These are phyloP conservation scores for Apophysomyces variabilis DNA, from an alignment of 371 early-diverging fungal genomes.

Conservation along the genomic window DNA sequence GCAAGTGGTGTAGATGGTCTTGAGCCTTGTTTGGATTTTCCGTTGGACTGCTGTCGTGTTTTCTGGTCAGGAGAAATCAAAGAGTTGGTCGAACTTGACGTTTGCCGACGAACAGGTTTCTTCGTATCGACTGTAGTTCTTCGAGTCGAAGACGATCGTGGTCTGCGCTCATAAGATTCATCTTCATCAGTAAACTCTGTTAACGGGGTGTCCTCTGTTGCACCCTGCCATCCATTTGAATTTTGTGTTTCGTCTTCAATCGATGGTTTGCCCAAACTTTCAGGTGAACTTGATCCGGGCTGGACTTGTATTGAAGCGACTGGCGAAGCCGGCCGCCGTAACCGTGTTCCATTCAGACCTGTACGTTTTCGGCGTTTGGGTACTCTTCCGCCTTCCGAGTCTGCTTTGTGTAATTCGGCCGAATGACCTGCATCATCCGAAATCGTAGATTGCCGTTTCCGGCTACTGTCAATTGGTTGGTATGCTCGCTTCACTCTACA, in stretches of 20 bases:
- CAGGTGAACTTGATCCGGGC: slow-evolving; percentile 1
- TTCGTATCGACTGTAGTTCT: background rate
- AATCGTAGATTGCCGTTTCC: slow-evolving; percentile 6
- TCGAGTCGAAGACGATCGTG: background rate
- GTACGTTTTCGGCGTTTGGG: slow-evolving; percentile 12
- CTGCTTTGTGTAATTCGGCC: slow-evolving; percentile 7
- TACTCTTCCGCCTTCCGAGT: slow-evolving; percentile 2
- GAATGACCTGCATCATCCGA: slow-evolving; percentile 8
- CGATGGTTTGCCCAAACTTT: background rate
- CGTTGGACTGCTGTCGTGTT: slow-evolving; percentile 5
- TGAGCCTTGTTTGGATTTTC: slow-evolving; percentile 14
- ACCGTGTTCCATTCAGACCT: slow-evolving; percentile 1
- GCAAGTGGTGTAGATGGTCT: slow-evolving; percentile 19
- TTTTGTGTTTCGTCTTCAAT: background rate
- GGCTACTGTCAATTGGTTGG: slow-evolving; percentile 17
- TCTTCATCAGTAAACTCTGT: slow-evolving; percentile 4
- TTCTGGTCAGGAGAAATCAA: slow-evolving; percentile 5
- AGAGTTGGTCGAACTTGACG: background rate
- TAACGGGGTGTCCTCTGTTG: background rate
- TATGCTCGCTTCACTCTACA: slow-evolving; percentile 29
- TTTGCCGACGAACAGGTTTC: background rate
- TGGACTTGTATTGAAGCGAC: background rate
- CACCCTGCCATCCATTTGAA: background rate
- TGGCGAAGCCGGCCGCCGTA: slow-evolving; percentile 8
- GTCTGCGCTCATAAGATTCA: slow-evolving; percentile 1